Conservation (phyloP, 2,329 filamentous ascomycete genomes). For the Fusarium lyarnte region DNA sequence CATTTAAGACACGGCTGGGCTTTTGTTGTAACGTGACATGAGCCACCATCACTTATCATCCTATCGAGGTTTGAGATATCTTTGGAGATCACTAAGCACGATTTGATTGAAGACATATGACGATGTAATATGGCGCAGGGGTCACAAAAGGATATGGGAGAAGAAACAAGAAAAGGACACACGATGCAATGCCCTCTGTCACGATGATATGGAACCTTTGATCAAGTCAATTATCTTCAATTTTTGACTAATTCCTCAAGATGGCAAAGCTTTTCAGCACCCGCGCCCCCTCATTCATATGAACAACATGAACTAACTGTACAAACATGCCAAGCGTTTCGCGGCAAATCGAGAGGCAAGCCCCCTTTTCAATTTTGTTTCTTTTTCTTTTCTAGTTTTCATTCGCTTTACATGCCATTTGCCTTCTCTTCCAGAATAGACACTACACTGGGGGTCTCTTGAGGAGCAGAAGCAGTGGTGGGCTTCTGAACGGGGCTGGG, state of each 20-base stretch:
- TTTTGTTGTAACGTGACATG: neutral
- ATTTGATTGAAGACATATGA: neutral
- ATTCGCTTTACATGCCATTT: conserved; percentile 13
- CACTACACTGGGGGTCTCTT: conserved; percentile 16
- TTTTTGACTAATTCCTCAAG: conserved; percentile 2
- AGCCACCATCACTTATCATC: neutral
- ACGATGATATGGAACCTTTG: neutral
- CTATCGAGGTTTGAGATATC: neutral
- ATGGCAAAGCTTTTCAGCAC: neutral
- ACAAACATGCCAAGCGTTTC: neutral
- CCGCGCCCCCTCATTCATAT: neutral
- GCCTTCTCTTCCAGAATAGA: conserved; percentile 29
- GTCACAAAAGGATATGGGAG: neutral
- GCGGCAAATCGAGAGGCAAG: neutral
- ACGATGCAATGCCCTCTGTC: neutral
- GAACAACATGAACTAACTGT: neutral
- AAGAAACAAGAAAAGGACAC: neutral
- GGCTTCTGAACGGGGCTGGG: conserved; percentile 15
- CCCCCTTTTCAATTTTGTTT: neutral
- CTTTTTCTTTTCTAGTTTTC: neutral
- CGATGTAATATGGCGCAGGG: neutral
- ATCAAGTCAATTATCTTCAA: neutral
- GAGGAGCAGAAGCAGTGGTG: neutral
- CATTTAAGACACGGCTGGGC: neutral
- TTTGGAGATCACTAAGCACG: neutral